Percentiles rank a stretch among this genome's conserved stretches.
These are phyloP conservation scores for Musa beccarii DNA, from an alignment of 176 grass and related monocot genomes.

Conservation along the genomic window DNA sequence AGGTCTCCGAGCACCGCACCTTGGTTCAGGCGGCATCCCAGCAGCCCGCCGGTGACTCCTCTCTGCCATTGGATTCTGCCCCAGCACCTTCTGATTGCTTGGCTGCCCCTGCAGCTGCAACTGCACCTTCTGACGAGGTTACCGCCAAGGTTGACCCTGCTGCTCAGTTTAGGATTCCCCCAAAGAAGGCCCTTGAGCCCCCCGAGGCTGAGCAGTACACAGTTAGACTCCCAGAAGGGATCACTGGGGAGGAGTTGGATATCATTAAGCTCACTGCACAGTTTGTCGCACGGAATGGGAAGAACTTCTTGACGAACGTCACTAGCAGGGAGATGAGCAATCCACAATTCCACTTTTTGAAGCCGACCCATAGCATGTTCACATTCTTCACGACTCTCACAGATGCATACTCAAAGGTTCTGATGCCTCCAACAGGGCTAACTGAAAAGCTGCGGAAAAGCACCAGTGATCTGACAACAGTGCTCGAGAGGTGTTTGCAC, in stretches of 20 bases:
- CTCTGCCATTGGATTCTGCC: constrained; percentile 20
- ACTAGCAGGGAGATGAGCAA: constrained; percentile 47
- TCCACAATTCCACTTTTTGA: constrained; percentile 82
- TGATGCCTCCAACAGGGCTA: constrained; percentile 34
- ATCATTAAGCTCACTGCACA: constrained; percentile 94
- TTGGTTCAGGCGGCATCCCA: constrained; percentile 18
- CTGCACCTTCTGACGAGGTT: not conserved
- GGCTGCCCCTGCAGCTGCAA: constrained; percentile 2
- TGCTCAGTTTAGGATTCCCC: constrained; percentile 47
- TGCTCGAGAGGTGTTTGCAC: constrained; percentile 80
- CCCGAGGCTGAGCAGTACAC: constrained; percentile 79
- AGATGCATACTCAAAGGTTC: constrained; percentile 71
- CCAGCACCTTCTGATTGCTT: constrained; percentile 7
- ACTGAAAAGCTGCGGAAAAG: constrained; percentile 45
- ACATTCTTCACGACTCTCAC: constrained; percentile 75
- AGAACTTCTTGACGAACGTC: constrained; percentile 57
- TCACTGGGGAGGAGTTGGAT: constrained; percentile 81
- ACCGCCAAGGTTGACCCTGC: constrained; percentile 38
- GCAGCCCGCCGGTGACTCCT: not conserved
- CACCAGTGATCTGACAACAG: constrained; percentile 37
- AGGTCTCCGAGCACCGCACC: constrained; percentile 40
- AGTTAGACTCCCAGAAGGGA: constrained; percentile 65
- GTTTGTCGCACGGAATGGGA: constrained; percentile 84
- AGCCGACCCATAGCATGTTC: constrained; percentile 88
- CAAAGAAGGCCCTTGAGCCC: constrained; percentile 63